phyloP scores from a whole-genome alignment of 768 basidiomycete species.

The Fibroporia radiculosa region DNA sequence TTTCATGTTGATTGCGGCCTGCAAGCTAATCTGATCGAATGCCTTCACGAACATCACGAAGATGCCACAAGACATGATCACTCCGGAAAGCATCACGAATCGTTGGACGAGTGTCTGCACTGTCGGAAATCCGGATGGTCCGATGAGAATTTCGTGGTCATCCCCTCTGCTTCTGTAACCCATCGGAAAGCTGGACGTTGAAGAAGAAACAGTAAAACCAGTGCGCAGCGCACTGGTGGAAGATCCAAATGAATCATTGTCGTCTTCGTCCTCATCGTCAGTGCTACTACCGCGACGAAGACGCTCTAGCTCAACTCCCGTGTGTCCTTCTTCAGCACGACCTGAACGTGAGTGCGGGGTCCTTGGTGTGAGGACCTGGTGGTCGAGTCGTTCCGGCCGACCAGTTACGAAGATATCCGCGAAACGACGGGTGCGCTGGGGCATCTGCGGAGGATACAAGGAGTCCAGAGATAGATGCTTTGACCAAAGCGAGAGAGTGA shows the following conservation, averaged over 20 bases:
- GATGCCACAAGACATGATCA: constrained; percentile 35
- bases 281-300: constrained; percentile 23
- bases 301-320: constrained; percentile 40
- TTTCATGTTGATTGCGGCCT: constrained; percentile 30
- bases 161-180: constrained; percentile 36
- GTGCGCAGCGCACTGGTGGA: constrained; percentile 14
- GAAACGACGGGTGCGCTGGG: constrained; percentile 6
- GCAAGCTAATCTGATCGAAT: constrained; percentile 36
- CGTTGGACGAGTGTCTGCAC: background rate
- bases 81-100: constrained; percentile 27
- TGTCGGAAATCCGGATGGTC: background rate
- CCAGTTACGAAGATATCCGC: constrained; percentile 17
- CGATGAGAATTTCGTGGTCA: constrained; percentile 24
- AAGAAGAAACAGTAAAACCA: constrained; percentile 39
- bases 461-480: too few relatives aligned
- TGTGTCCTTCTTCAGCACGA: constrained; percentile 45
- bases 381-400: constrained; percentile 11
- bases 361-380: constrained; percentile 38
- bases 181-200: constrained; percentile 26
- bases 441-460: too few relatives aligned
- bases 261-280: constrained; percentile 31
- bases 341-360: constrained; percentile 59
- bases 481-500: too few relatives aligned
- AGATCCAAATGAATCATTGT: background rate
- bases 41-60: constrained; percentile 42